These are phyloP conservation scores for Candida chauliodis DNA, from an alignment of 805 yeast species.

Conservation along the genomic window DNA sequence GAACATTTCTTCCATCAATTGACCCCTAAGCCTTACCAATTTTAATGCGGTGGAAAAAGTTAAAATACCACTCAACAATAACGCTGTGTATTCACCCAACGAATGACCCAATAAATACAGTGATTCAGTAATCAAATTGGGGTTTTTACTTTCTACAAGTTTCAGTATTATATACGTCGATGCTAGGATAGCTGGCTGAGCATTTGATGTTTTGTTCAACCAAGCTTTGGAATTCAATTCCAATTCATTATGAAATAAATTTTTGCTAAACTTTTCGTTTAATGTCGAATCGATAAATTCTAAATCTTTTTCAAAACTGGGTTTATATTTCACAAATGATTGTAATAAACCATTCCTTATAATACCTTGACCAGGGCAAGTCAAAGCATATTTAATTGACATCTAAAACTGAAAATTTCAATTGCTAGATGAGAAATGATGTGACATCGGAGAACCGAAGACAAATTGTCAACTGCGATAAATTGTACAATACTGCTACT, in stretches of 20 bases:
- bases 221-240: constrained; percentile 14
- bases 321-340: constrained; percentile 14
- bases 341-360: constrained; percentile 18
- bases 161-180: constrained; percentile 32
- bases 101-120: constrained; percentile 44
- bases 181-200: constrained; percentile 53
- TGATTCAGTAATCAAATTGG: constrained; percentile 16
- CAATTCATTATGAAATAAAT: constrained; percentile 15
- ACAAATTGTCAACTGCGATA: too few relatives aligned
- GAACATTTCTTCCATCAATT: constrained; percentile 34
- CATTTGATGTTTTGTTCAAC: constrained; percentile 37
- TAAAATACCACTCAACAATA: constrained; percentile 32
- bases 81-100: constrained; percentile 49
- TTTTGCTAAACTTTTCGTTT: constrained; percentile 17
- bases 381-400: constrained; percentile 19
- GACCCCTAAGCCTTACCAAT: constrained; percentile 44
- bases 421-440: neutral
- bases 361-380: constrained; percentile 37
- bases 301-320: constrained; percentile 12
- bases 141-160: constrained; percentile 16
- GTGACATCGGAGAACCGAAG: too few relatives aligned
- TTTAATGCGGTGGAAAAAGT: constrained; percentile 31
- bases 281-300: constrained; percentile 21
- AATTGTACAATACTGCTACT: too few relatives aligned
- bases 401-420: neutral